Base-by-base conservation (phyloP, 1,284 basidiomycete species). In the Meripilus lineatus region DNA sequence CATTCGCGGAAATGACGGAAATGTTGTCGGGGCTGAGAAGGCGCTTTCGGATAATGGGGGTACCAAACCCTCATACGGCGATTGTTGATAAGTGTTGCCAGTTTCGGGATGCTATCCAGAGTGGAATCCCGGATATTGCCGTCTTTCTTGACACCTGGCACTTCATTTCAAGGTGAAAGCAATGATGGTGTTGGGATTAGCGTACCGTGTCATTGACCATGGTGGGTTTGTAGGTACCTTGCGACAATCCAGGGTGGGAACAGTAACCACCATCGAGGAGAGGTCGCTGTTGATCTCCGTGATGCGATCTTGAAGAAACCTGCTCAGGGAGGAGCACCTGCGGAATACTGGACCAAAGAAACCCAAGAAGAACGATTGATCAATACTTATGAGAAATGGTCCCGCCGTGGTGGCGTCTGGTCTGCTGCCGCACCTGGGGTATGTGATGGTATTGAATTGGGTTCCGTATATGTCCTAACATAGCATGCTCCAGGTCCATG, bases 321-420 rank as follows among this genome's bases (percentile, higher is more conserved):
- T 30, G 28, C 28, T 10, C 28, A 30, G 28, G n/a, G n/a, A 30
- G 28, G 28, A 10, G 28, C 28, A 30, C 28, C 28, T 30, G 28
- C 28, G 10, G n/a, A 10, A 10, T 30, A 30, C n/a, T 30, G 28
- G 28, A 30, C 10, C n/a, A 10, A 30, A n/a, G 10, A n/a, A 30
- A n/a, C 10, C n/a, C 28, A 30, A 30, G 28, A 30, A 30, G n/a
- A 10, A 10, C 28, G 28, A n/a, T 30, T 30, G n/a, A n/a, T 10
- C 10, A n/a, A 10, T 30, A n/a, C 28, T 30, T 30, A 30, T 10
- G 10, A 10, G 10, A 56, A 53, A 37, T 59, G 50, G 48, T 24
- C 33, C 7, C 15, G 32, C 8, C 32, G 41, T 21, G 57, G 57
- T 0, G 43, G 38, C 7, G 51, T 60, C 0, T 61, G 58, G 58